A percentile compares a stretch with the other conserved stretches of the same genome.
phyloP scores from a whole-genome alignment of 2,329 filamentous ascomycete genomes.

The Metarhizium sp. region DNA sequence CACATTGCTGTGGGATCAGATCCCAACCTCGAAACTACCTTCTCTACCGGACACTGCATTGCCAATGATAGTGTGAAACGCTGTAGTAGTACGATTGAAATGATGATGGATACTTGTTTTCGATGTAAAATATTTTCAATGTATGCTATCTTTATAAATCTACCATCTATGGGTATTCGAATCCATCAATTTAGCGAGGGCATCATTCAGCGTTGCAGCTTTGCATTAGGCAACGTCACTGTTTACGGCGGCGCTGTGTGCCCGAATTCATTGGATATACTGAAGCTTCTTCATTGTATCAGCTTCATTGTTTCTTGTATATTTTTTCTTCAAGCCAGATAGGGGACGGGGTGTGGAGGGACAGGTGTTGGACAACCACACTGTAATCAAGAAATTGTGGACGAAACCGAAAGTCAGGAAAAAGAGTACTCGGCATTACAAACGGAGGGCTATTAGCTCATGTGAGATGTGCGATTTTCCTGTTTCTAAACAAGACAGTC shows the following conservation, averaged over 20 bases:
- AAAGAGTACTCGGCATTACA: too few relatives aligned
- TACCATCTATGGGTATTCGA: neutral
- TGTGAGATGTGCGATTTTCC: neutral
- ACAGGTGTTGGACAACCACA: neutral
- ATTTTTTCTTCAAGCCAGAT: neutral
- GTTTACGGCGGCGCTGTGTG: neutral
- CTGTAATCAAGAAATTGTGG: neutral
- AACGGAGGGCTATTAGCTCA: too few relatives aligned
- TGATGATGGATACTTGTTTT: too few relatives aligned
- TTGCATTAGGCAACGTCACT: neutral
- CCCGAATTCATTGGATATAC: neutral
- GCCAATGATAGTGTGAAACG: slow-evolving; percentile 17
- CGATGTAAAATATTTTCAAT: too few relatives aligned
- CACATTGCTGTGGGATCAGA: slow-evolving; percentile 15
- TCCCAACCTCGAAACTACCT: slow-evolving; percentile 18
- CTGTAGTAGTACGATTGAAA: too few relatives aligned
- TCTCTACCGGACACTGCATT: slow-evolving; percentile 14
- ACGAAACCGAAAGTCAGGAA: neutral
- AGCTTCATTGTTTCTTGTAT: neutral
- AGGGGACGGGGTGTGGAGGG: too few relatives aligned
- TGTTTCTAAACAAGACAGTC: neutral
- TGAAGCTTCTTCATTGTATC: neutral
- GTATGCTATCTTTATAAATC: neutral
- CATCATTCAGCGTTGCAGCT: neutral
- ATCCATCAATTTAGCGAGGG: neutral